Conservation (phyloP, 2,329 filamentous ascomycete species). For the Sphaceloma murrayae region DNA sequence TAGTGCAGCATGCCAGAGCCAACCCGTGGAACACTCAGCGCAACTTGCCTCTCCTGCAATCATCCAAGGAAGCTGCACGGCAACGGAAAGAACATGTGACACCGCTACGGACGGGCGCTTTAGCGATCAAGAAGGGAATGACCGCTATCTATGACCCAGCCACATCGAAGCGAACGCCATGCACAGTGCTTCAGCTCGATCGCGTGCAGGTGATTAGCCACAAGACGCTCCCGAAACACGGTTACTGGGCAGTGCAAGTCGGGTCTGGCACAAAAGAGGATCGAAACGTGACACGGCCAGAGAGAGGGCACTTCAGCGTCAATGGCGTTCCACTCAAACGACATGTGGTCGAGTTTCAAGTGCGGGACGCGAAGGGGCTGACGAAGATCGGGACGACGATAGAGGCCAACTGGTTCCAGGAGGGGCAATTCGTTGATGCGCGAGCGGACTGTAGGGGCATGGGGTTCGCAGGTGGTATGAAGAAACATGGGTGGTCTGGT, state of each 20-base stretch:
- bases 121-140: slow-evolving; percentile 93
- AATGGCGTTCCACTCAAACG: slow-evolving; percentile 76
- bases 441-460: slow-evolving; percentile 70
- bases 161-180: slow-evolving; percentile 67
- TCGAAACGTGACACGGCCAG: slow-evolving; percentile 67
- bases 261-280: slow-evolving; percentile 66
- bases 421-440: slow-evolving; percentile 85
- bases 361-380: slow-evolving; percentile 63
- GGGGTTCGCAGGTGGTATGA: slow-evolving; percentile 97
- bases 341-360: slow-evolving; percentile 77
- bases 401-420: slow-evolving; percentile 79
- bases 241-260: slow-evolving; percentile 90
- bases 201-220: slow-evolving; percentile 79
- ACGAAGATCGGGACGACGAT: slow-evolving; percentile 66
- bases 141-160: slow-evolving; percentile 73
- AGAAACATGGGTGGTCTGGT: slow-evolving; percentile 80
- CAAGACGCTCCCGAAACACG: slow-evolving; percentile 71
- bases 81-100: slow-evolving; percentile 48
- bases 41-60: slow-evolving; percentile 43
- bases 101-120: slow-evolving; percentile 64
- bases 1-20: slow-evolving; percentile 41
- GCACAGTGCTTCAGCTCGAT: slow-evolving; percentile 90
- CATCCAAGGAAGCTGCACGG: slow-evolving; percentile 50
- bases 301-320: slow-evolving; percentile 79
- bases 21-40: slow-evolving; percentile 46